Evolutionary conservation across 768 basidiomycete species (phyloP).

Genomic region (Leccinum subgranulosum): DNA sequence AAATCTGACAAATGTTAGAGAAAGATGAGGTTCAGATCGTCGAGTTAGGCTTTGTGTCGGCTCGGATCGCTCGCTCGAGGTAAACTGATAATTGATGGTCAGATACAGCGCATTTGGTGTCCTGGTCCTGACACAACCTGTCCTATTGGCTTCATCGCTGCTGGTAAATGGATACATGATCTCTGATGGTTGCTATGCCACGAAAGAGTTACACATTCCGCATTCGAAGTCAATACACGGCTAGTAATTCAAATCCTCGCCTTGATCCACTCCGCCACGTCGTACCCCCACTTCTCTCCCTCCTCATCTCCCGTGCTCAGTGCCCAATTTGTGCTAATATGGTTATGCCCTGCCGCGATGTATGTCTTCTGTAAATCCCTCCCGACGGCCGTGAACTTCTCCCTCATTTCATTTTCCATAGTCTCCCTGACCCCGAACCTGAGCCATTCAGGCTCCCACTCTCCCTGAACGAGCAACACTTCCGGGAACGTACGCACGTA

Average conservation of each 20-base stretch:
- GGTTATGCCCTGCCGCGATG: slow-evolving; percentile 55
- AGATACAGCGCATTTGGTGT: no score
- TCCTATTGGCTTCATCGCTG: not conserved
- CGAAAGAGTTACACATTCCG: not conserved
- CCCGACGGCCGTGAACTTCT: slow-evolving; percentile 29
- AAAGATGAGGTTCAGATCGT: no score
- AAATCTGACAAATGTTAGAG: no score
- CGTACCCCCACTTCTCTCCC: slow-evolving; percentile 61
- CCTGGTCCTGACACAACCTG: no score
- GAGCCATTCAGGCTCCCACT: slow-evolving; percentile 52
- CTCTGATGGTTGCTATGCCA: no score
- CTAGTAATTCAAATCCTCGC: slow-evolving; percentile 10
- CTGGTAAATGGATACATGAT: no score
- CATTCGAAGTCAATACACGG: slow-evolving; percentile 10
- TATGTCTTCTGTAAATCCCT: slow-evolving; percentile 26
- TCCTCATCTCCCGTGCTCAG: slow-evolving; percentile 51
- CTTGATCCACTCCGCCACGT: slow-evolving; percentile 38
- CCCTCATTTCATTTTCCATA: slow-evolving; percentile 40
- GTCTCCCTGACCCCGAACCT: slow-evolving; percentile 30
- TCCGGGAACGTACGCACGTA: slow-evolving; percentile 42
- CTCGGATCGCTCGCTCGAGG: no score
- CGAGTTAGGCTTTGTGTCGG: no score
- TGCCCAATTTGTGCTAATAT: slow-evolving; percentile 53
- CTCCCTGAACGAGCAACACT: slow-evolving; percentile 46
- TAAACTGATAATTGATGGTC: no score